These are phyloP conservation scores for Trichophyton benhamiae DNA, from an alignment of 2,329 filamentous ascomycete genomes.

Conservation along the genomic window DNA sequence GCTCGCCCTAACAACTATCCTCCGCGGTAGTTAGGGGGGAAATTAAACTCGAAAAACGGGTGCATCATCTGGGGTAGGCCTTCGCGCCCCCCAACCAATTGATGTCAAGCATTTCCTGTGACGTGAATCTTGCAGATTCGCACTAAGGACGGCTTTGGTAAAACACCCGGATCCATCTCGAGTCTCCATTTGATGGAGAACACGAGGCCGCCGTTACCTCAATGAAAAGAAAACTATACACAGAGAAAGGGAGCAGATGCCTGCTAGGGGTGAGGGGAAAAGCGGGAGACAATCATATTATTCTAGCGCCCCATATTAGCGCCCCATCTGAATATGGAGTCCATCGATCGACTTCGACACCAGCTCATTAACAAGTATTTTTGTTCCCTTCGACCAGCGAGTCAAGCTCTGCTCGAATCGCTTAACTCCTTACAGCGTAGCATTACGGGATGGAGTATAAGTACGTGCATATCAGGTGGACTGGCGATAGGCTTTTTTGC, in stretches of 20 bases:
- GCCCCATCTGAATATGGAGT: neutral
- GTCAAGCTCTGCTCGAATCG: neutral
- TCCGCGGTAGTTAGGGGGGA: neutral
- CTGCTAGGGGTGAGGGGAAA: neutral
- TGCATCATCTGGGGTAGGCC: conserved; percentile 3
- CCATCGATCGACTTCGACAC: neutral
- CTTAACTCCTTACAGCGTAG: neutral
- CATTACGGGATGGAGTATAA: neutral
- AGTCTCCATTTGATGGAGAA: neutral
- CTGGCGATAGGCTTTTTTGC: neutral
- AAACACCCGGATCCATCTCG: conserved; percentile 1
- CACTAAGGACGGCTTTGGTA: conserved; percentile 5
- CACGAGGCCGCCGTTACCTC: neutral
- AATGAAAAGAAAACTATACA: neutral
- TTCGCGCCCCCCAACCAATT: neutral
- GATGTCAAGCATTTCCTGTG: neutral
- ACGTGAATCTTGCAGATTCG: conserved; percentile 3
- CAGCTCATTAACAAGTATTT: neutral
- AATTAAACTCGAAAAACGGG: conserved; percentile 3
- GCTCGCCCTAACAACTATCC: neutral
- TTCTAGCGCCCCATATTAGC: neutral
- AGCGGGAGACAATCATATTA: neutral
- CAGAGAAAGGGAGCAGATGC: neutral
- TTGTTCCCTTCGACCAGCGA: neutral
- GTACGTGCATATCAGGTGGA: neutral